These are phyloP conservation scores for Suhomyces kilbournensis DNA, from an alignment of 805 yeast genomes.

Conservation along the genomic window DNA sequence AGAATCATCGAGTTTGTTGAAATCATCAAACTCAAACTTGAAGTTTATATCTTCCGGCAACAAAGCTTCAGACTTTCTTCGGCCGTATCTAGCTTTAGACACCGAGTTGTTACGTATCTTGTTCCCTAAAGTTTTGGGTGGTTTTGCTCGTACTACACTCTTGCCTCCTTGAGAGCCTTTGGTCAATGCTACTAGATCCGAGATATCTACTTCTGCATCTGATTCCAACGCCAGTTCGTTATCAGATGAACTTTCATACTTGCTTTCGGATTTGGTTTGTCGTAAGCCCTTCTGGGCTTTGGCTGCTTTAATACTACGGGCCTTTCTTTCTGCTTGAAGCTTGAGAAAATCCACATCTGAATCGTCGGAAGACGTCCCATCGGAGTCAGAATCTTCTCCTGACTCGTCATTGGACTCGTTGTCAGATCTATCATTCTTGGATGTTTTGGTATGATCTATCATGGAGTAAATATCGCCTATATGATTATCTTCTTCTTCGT, in stretches of 20 bases:
- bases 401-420: constrained; percentile 25
- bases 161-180: background rate
- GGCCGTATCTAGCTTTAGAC: constrained; percentile 24
- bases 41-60: constrained; percentile 43
- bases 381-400: constrained; percentile 30
- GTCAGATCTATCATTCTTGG: background rate
- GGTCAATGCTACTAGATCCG: constrained; percentile 7
- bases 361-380: constrained; percentile 49
- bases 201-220: constrained; percentile 6
- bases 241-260: background rate
- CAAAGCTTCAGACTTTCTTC: constrained; percentile 37
- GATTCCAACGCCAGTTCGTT: constrained; percentile 7
- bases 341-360: constrained; percentile 71
- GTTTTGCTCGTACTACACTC: background rate
- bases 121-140: background rate
- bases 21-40: constrained; percentile 41
- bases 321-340: constrained; percentile 65
- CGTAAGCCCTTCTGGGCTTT: constrained; percentile 24
- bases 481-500: constrained; percentile 9
- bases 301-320: constrained; percentile 50
- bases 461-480: constrained; percentile 1
- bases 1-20: constrained; percentile 17
- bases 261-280: constrained; percentile 2
- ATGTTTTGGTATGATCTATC: background rate
- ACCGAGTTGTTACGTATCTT: constrained; percentile 3